Conservation (phyloP, 2,329 filamentous ascomycete species). For the Gyromitra esculenta region DNA sequence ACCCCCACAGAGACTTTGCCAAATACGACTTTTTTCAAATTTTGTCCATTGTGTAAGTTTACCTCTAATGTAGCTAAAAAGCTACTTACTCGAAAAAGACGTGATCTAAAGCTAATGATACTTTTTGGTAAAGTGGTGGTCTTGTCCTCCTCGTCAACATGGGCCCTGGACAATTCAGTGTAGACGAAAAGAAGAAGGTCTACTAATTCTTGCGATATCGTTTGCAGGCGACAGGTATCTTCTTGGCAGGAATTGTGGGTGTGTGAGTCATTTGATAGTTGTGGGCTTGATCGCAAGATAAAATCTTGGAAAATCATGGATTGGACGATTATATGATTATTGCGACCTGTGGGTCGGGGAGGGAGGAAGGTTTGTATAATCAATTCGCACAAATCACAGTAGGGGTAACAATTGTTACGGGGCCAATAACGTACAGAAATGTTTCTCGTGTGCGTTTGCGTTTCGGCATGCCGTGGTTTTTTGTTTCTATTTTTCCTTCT, state of each 20-base stretch:
- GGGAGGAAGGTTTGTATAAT: conserved; percentile 42
- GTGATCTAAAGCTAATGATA: conserved; percentile 1
- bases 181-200: conserved; percentile 99
- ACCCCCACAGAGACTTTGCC: conserved; percentile 99
- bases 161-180: conserved; percentile 95
- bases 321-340: conserved; percentile 46
- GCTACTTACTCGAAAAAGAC: neutral
- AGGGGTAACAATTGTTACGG: conserved; percentile 20
- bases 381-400: conserved; percentile 44
- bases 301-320: conserved; percentile 33
- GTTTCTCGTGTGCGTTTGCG: conserved; percentile 26
- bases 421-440: conserved; percentile 34
- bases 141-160: conserved; percentile 97
- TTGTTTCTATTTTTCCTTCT: conserved; percentile 13
- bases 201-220: conserved; percentile 70
- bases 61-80: neutral
- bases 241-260: conserved; percentile 24
- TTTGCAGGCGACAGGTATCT: conserved; percentile 31
- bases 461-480: conserved; percentile 26
- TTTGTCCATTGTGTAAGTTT: conserved; percentile 85
- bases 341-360: conserved; percentile 19
- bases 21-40: conserved; percentile 99
- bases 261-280: conserved; percentile 7
- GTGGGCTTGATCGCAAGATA: conserved; percentile 10
- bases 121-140: conserved; percentile 71